Base-by-base conservation (phyloP, 129 eudicot species). In the Glebionis coronaria region DNA sequence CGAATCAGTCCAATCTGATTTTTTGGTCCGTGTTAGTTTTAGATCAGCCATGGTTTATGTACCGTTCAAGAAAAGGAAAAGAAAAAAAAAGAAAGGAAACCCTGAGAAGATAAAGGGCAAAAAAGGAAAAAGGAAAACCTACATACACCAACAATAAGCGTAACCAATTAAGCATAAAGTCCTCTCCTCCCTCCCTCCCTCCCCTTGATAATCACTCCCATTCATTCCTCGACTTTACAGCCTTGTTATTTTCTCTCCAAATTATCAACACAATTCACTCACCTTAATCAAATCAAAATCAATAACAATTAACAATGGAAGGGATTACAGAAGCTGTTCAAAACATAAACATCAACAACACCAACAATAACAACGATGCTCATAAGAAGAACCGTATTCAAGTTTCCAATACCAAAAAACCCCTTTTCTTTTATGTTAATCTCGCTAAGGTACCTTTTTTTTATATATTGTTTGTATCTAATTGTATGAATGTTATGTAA, bases 381-480 rank as follows among this genome's bases (percentile, higher is more conserved):
- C 76, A 84, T 54, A 88, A 78, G 78, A 88, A 72, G 74, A 87
- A 84, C 78, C 72, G 83, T 9, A 84, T 88, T 59, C 95, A 88
- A 47, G 95, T 88, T 46, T 88, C 95, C 73, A 87, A 87, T 73
- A 84, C 95, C 82, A 87, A 87, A 66, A 82, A 84, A 71, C 81
- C 91, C 76, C 95, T 88, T 69, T 84, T 87, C 83, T 83, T 87
- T 79, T 88, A 84, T 61, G 82, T 84, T 63, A 84, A 84, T 71
- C 90, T 88, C 40, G 83, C 91, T 12, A 88, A 88, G 91, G 91
- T 88, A 73, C 9, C 9, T n/a, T 1, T n/a, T 10, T 11, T 4
- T 12, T 12, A 2, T 12, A 10, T 6, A 10, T 18, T 49, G 6
- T 29, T 21, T 44, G 2, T 70, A 0, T 31, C 35, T 62, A 21